A percentile compares a stretch with the other conserved stretches of the same genome.
Evolutionary conservation across 768 basidiomycete species (phyloP).

Genomic region (Artomyces pyxidatus): DNA sequence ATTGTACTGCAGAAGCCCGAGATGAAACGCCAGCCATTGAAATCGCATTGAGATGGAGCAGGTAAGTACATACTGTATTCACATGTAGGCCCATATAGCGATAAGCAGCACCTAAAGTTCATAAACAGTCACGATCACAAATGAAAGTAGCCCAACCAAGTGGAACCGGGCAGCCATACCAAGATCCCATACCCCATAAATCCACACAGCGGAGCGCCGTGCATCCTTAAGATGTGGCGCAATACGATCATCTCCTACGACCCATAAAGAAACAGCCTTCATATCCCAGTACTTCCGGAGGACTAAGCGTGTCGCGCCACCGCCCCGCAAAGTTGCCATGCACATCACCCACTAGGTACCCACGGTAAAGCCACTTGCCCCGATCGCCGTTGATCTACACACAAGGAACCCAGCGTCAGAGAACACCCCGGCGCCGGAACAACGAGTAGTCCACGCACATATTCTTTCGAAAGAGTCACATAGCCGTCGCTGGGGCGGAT

Average conservation of each 20-base stretch:
- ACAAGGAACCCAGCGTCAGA: too few relatives aligned
- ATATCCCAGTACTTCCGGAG: constrained; percentile 56
- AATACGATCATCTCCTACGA: constrained; percentile 26
- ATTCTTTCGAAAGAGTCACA: constrained; percentile 77
- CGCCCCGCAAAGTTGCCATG: constrained; percentile 72
- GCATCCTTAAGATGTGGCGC: neutral
- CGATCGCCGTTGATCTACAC: constrained; percentile 58
- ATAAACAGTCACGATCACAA: neutral
- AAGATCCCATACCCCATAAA: neutral
- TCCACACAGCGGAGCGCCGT: too few relatives aligned
- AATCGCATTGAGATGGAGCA: too few relatives aligned
- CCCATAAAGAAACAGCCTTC: constrained; percentile 83
- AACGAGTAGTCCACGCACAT: constrained; percentile 35
- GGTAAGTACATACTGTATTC: too few relatives aligned
- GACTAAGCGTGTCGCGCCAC: constrained; percentile 80
- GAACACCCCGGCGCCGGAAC: neutral
- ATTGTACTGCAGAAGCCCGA: too few relatives aligned
- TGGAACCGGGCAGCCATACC: neutral
- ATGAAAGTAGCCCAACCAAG: neutral
- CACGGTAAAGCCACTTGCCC: constrained; percentile 81
- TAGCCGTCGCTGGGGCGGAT: constrained; percentile 79
- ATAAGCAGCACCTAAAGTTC: neutral
- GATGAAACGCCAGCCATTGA: too few relatives aligned
- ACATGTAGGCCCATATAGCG: too few relatives aligned
- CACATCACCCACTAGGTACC: constrained; percentile 65